These are phyloP conservation scores for Candolleomyces eurysporus DNA, from an alignment of 768 basidiomycete species.

Conservation along the genomic window DNA sequence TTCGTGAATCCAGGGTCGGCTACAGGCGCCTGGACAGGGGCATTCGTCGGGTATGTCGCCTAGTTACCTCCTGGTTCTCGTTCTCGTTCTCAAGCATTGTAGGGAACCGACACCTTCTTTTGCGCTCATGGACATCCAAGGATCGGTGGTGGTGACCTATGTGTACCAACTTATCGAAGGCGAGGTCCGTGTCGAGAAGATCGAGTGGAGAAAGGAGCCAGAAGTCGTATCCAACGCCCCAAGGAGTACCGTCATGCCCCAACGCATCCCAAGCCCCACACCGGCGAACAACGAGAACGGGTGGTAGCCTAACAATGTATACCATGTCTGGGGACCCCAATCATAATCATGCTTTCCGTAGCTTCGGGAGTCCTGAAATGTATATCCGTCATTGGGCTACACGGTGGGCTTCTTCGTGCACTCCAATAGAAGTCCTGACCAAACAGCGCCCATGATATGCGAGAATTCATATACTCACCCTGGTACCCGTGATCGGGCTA, in stretches of 20 bases:
- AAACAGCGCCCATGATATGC: too few relatives aligned
- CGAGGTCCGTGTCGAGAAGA: slow-evolving; percentile 91
- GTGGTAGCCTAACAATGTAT: too few relatives aligned
- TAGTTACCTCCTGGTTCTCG: neutral
- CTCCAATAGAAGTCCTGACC: too few relatives aligned
- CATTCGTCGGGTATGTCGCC: slow-evolving; percentile 56
- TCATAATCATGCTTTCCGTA: too few relatives aligned
- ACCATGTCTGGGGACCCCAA: too few relatives aligned
- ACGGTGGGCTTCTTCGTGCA: too few relatives aligned
- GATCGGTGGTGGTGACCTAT: slow-evolving; percentile 94
- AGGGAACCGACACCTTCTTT: slow-evolving; percentile 93
- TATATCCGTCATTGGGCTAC: too few relatives aligned
- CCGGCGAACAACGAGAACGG: neutral
- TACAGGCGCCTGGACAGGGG: slow-evolving; percentile 90
- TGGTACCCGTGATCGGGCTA: too few relatives aligned
- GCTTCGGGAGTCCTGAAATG: too few relatives aligned
- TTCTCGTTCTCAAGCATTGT: slow-evolving; percentile 16
- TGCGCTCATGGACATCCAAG: slow-evolving; percentile 97
- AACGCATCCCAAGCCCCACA: slow-evolving; percentile 25
- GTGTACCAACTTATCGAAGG: slow-evolving; percentile 95
- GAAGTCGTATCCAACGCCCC: slow-evolving; percentile 36
- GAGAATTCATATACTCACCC: too few relatives aligned
- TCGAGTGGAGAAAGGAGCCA: slow-evolving; percentile 73
- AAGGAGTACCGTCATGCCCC: slow-evolving; percentile 46
- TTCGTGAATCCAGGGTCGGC: slow-evolving; percentile 96